Conservation (phyloP, 495 filamentous ascomycete species). For the Aspergillus bertholletiae region DNA sequence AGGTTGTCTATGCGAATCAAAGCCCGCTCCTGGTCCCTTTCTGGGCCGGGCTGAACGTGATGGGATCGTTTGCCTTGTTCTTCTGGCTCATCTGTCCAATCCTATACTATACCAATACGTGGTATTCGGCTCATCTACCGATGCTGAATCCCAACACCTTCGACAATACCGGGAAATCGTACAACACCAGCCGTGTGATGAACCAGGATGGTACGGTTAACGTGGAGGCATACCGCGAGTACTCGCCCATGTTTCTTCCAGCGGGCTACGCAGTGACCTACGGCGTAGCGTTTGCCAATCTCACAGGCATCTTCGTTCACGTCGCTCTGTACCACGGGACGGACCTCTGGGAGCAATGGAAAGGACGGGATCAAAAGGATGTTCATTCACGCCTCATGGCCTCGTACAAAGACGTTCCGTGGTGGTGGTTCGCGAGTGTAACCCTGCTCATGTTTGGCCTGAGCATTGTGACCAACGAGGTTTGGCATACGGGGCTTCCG, state of each 20-base stretch:
- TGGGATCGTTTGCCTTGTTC: conserved; percentile 77
- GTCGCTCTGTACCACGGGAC: conserved; percentile 62
- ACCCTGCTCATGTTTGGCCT: conserved; percentile 52
- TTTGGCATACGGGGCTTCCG: conserved; percentile 61
- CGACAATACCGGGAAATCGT: conserved; percentile 40
- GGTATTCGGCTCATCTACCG: conserved; percentile 54
- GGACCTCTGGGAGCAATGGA: conserved; percentile 59
- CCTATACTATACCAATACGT: conserved; percentile 64
- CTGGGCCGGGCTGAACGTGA: conserved; percentile 88
- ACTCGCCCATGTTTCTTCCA: conserved; percentile 48
- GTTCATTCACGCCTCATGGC: conserved; percentile 40
- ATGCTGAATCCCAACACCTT: conserved; percentile 46
- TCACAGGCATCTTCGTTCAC: conserved; percentile 63
- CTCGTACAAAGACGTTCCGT: conserved; percentile 33
- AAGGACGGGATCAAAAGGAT: conserved; percentile 55
- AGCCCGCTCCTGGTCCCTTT: conserved; percentile 84
- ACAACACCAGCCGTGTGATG: conserved; percentile 44
- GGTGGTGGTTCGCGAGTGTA: conserved; percentile 41
- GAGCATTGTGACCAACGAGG: conserved; percentile 60
- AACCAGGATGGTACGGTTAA: conserved; percentile 36
- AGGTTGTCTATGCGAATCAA: conserved; percentile 81
- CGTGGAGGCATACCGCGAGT: conserved; percentile 34
- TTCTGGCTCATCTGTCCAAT: conserved; percentile 89
- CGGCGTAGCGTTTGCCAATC: conserved; percentile 67
- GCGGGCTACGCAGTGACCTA: conserved; percentile 53